Evolutionary conservation across 805 yeast genomes (phyloP).

Genomic region (Candida lessepsii): DNA sequence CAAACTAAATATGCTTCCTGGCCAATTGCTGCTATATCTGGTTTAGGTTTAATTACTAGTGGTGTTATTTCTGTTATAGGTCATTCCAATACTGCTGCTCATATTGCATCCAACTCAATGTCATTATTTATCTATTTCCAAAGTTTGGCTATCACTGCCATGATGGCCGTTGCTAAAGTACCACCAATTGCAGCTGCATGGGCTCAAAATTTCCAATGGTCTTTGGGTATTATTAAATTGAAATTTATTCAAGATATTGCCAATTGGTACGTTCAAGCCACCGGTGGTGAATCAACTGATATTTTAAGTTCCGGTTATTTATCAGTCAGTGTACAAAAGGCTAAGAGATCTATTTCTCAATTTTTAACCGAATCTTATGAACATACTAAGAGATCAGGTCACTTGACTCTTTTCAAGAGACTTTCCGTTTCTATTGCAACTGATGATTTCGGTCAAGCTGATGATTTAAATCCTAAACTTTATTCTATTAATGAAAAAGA

Average conservation of each 20-base stretch:
- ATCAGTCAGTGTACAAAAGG: slow-evolving; percentile 83
- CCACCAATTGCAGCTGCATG: slow-evolving; percentile 99
- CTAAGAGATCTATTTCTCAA: slow-evolving; percentile 26
- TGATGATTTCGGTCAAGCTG: slow-evolving; percentile 46
- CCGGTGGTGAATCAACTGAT: slow-evolving; percentile 86
- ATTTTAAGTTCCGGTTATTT: slow-evolving; percentile 63
- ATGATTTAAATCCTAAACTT: slow-evolving; percentile 42
- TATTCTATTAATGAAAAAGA: slow-evolving; percentile 75
- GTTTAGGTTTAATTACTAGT: slow-evolving; percentile 82
- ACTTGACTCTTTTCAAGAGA: slow-evolving; percentile 17
- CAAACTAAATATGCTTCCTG: slow-evolving; percentile 89
- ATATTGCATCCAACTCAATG: slow-evolving; percentile 93
- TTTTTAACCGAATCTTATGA: slow-evolving; percentile 15
- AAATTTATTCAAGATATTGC: slow-evolving; percentile 79
- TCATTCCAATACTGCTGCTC: slow-evolving; percentile 90
- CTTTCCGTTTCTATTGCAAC: slow-evolving; percentile 30
- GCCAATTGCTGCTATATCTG: slow-evolving; percentile 93
- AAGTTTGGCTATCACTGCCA: slow-evolving; percentile 83
- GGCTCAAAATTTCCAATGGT: slow-evolving; percentile 97
- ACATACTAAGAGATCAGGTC: slow-evolving; percentile 13
- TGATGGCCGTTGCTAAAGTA: slow-evolving; percentile 90
- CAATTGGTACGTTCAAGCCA: slow-evolving; percentile 92
- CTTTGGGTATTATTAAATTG: slow-evolving; percentile 83
- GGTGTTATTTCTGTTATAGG: slow-evolving; percentile 86
- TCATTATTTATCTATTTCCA: slow-evolving; percentile 94